Evolutionary conservation across 1,284 basidiomycete species (phyloP), one percentile per base, ranked within the genome.

Genomic region (Austropuccinia psidii): DNA sequence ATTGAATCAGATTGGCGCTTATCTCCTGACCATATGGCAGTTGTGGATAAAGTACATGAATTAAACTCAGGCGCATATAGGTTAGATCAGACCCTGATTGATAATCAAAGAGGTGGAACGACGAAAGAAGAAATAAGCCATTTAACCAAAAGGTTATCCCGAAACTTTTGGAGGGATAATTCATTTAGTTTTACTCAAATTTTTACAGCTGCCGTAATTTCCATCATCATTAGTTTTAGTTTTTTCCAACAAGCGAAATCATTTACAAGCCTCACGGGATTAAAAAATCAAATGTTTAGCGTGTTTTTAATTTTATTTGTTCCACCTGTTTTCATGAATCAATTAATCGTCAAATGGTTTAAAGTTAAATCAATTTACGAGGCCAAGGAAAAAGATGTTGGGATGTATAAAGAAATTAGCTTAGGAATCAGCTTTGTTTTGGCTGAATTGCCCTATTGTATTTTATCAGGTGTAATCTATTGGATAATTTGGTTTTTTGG

Each of bases 271-370:
- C 54, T 66, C 31, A 52, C 41, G 31, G 70, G 70, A n/a, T 50
- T 73, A 17, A 37, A 64, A 27, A 64, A 61, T 8, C 58, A 62
- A 58, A 33, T 73, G 2, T 73, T 73, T 47, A 73, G 70, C 45
- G 52, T 58, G 24, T 73, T 73, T 41, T 45, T 73, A 31, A 65
- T 73, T 29, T 64, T 77, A 19, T 78, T 77, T 70, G 55, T 78
- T 15, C 77, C 77, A 8, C 70, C 70, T 11, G 61, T 73, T 4
- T 64, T 73, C 52, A 73, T 73, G 70, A 73, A 73, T 55, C 70
- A 73, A 65, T 65, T 73, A 74, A 78, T 78, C 64, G 77, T 76
- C 64, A 78, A 78, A 74, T 76, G 76, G 19, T 75, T 77, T 17
- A 57, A 67, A 19, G 57, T 77, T 9, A 65, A 77, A 15, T 69